A percentile compares a stretch with the other conserved stretches of the same genome.
Conservation (phyloP, 2,329 filamentous ascomycete genomes). For the Coccinonectria pachysandricola region DNA sequence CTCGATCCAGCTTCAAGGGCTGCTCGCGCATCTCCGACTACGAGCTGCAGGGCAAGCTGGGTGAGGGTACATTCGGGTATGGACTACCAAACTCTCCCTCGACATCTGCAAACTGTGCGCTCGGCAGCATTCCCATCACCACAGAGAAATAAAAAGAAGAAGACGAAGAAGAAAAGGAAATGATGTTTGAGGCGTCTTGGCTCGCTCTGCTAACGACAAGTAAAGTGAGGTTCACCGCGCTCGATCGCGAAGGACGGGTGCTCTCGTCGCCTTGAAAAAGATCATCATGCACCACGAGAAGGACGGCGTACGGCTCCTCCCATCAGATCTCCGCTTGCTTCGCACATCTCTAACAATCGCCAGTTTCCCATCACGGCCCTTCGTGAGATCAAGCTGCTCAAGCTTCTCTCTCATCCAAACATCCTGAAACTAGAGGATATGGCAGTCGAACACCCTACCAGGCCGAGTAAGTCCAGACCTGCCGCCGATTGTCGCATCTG, state of each 20-base stretch:
- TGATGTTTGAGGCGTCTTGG: too few species aligned
- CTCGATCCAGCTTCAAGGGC: slow-evolving; percentile 59
- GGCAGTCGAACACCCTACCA: slow-evolving; percentile 72
- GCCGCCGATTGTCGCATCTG: not conserved
- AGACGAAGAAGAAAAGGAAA: too few species aligned
- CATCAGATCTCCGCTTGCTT: not conserved
- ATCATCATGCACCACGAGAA: slow-evolving; percentile 99
- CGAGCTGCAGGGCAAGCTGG: slow-evolving; percentile 71
- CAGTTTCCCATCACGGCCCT: slow-evolving; percentile 96
- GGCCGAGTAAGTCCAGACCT: slow-evolving; percentile 41
- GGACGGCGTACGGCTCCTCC: slow-evolving; percentile 57
- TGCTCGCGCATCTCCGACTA: slow-evolving; percentile 79
- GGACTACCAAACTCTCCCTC: too few species aligned
- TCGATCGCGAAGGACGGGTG: slow-evolving; percentile 61
- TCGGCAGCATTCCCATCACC: too few species aligned
- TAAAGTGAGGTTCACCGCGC: slow-evolving; percentile 92
- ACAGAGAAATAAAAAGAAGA: too few species aligned
- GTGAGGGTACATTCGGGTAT: slow-evolving; percentile 90
- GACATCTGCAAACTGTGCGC: too few species aligned
- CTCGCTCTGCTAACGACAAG: slow-evolving; percentile 3
- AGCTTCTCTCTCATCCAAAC: slow-evolving; percentile 86
- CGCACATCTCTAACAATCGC: slow-evolving; percentile 5
- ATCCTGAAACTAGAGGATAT: slow-evolving; percentile 85
- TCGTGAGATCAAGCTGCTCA: slow-evolving; percentile 93
- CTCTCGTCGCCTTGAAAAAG: slow-evolving; percentile 85